Conservation (phyloP, 2,329 filamentous ascomycete species). For the Paraconiothyrium sp. region DNA sequence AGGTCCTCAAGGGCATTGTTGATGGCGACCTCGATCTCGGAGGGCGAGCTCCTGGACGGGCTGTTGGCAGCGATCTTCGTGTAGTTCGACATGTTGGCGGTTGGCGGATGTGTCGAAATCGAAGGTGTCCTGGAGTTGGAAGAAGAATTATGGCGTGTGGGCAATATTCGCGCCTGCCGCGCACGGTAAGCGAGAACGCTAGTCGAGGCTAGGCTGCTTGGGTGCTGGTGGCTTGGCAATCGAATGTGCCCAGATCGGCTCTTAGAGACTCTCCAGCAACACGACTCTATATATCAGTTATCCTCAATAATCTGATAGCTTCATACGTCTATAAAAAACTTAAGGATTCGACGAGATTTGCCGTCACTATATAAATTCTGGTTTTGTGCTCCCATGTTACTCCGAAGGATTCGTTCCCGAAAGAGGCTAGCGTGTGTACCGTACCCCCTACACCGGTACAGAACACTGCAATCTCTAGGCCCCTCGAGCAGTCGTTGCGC, state of each 20-base stretch:
- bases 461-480: conserved; percentile 2
- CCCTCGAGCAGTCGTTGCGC: not conserved
- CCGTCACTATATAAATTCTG: too few relatives aligned
- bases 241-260: not conserved
- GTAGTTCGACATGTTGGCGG: conserved; percentile 70
- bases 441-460: too few relatives aligned
- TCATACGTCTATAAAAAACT: too few relatives aligned
- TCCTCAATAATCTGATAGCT: too few relatives aligned
- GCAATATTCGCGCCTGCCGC: conserved; percentile 17
- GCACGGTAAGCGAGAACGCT: conserved; percentile 23
- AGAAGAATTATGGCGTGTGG: conserved; percentile 16
- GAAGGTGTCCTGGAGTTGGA: conserved; percentile 27
- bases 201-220: conserved; percentile 1
- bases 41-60: conserved; percentile 94
- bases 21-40: conserved; percentile 96
- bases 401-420: too few relatives aligned
- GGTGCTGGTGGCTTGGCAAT: not conserved
- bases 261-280: too few relatives aligned
- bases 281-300: too few relatives aligned
- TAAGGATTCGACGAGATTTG: too few relatives aligned
- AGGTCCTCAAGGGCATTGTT: conserved; percentile 81
- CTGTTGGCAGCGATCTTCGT: conserved; percentile 97
- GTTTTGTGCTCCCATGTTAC: too few relatives aligned
- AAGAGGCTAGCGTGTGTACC: too few relatives aligned
- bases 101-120: conserved; percentile 49